phyloP scores from a whole-genome alignment of 768 basidiomycete species.

The Lactarius tabidus region DNA sequence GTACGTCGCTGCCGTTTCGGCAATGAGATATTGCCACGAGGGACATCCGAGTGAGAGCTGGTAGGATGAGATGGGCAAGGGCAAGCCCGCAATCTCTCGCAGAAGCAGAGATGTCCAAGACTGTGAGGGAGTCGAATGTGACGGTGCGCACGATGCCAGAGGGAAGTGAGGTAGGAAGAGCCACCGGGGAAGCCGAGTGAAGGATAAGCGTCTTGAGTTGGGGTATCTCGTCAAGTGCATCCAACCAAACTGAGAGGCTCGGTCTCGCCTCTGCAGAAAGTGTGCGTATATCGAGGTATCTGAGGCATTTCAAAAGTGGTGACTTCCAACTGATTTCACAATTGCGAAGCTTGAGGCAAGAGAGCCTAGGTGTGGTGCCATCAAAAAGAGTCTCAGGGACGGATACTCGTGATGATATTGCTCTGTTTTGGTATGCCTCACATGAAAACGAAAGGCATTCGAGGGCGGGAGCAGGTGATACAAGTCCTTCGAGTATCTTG shows the following conservation, averaged over 20 bases:
- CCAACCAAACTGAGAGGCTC: neutral
- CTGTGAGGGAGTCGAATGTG: neutral
- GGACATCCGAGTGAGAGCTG: neutral
- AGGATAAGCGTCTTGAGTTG: neutral
- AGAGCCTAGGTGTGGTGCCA: slow-evolving; percentile 2
- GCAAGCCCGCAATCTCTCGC: neutral
- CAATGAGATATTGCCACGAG: neutral
- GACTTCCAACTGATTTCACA: neutral
- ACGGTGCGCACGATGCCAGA: neutral
- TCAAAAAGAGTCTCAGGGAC: neutral
- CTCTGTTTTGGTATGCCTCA: neutral
- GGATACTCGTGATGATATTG: neutral
- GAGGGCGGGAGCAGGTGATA: neutral
- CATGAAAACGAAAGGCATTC: neutral
- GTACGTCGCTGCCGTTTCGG: neutral
- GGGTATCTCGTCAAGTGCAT: neutral
- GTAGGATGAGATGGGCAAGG: slow-evolving; percentile 3
- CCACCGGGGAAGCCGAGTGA: neutral
- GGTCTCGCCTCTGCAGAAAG: neutral
- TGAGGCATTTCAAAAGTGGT: slow-evolving; percentile 1
- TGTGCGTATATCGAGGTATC: neutral
- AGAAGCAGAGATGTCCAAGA: neutral
- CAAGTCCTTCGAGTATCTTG: neutral
- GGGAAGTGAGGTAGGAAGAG: neutral
- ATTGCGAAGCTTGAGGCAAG: neutral